Evolutionary conservation across 306 rosid genomes (phyloP), one percentile per base, ranked within the genome.

Genomic region (Dryas octopetala): DNA sequence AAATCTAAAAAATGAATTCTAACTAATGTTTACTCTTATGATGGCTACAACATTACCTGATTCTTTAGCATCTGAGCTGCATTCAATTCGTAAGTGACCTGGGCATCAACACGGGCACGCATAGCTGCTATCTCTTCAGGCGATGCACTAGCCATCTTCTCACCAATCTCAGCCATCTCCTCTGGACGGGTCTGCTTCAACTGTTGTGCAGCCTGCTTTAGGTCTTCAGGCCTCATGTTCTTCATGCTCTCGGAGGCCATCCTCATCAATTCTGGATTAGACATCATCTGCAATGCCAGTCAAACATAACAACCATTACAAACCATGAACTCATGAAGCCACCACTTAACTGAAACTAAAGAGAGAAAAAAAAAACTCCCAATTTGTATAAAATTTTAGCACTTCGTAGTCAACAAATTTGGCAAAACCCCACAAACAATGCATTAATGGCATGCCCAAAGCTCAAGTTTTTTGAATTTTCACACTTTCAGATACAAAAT

Each of bases 221-320:
- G 87, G 83, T 95, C 98, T 71, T 95, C 92, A 10, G 97, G 78
- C 68, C 81, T 87, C 93, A 95, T 83, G 83, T 84, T 89, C 87
- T 92, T 89, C 97, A 95, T 95, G 88, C 97, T 84, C 75, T 95
- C 99, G 0, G 97, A 84, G 10, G 98, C 99, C 99, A 92, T 89
- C 92, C 61, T 90, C 89, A 95, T 80, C 72, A 95, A 74, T 4
- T 92, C 97, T 3, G 99, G 99, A 85, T 95, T 95, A 41, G 96
- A 69, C 97, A 92, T 95, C 99, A 95, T 88, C 99, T 92, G 81
- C 82, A 87, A 78, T 68, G 28, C 76, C 83, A 66, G 10, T 26
- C 7, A 75, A 2, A 70, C 58, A 57, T 16, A 26, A 58, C 50
- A 62, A 64, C 47, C 68, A 52, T 17, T 49, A 69, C 58, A 68